A percentile compares a stretch with the other conserved stretches of the same genome.
phyloP scores from a whole-genome alignment of 2,329 filamentous ascomycete species.

The Pseudohalonectria lignicola region DNA sequence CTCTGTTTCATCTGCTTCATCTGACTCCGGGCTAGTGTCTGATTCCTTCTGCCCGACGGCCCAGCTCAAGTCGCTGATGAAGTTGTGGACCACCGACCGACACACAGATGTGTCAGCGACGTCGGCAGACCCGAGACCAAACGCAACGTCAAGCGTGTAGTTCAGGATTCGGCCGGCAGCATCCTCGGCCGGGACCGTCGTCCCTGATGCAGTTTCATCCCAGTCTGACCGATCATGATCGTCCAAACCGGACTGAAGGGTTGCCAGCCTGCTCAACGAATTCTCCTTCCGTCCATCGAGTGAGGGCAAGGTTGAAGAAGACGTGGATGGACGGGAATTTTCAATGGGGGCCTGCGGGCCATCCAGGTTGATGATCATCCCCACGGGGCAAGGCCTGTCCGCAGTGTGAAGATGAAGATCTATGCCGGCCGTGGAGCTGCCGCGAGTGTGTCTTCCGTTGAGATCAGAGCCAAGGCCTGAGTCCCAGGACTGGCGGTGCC shows the following conservation, averaged over 20 bases:
- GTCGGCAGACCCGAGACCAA: not conserved
- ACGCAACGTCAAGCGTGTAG: conserved; percentile 4
- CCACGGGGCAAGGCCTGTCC: too few species aligned
- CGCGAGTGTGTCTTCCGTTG: conserved; percentile 1
- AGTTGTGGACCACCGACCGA: conserved; percentile 4
- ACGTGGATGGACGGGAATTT: too few species aligned
- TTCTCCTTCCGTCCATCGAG: too few species aligned
- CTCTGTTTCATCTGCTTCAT: not conserved
- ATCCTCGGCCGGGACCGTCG: conserved; percentile 1
- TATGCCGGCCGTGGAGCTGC: conserved; percentile 1
- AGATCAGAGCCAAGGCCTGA: conserved; percentile 1
- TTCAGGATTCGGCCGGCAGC: conserved; percentile 5
- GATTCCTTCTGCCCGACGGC: conserved; percentile 1
- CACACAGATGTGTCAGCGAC: not conserved
- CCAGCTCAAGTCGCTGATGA: conserved; percentile 5
- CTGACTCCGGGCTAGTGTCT: not conserved
- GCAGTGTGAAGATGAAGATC: too few species aligned
- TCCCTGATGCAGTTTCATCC: conserved; percentile 3
- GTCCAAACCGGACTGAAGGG: too few species aligned
- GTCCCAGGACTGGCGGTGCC: conserved; percentile 2
- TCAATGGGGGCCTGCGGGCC: too few species aligned
- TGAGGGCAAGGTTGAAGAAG: too few species aligned
- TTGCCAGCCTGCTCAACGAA: too few species aligned
- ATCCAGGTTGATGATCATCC: too few species aligned
- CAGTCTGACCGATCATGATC: too few species aligned